These are phyloP conservation scores for Umbelopsis vinacea DNA, from an alignment of 192 early-diverging fungal genomes.

Conservation along the genomic window DNA sequence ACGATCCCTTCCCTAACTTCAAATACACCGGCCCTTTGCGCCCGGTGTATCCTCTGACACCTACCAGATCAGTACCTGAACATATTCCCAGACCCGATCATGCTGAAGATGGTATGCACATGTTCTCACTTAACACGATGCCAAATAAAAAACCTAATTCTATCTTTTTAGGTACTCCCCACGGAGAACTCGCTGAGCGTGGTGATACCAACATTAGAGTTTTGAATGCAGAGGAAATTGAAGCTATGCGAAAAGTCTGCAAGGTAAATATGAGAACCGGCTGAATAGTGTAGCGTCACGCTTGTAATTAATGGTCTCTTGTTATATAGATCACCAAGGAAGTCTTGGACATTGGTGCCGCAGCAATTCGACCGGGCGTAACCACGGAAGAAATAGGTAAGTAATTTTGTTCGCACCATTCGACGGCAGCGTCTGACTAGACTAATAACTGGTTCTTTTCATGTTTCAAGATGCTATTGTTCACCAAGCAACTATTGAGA, in stretches of 20 bases:
- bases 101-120: constrained; percentile 36
- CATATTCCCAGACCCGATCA: constrained; percentile 76
- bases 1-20: constrained; percentile 65
- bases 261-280: constrained; percentile 53
- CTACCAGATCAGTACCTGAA: constrained; percentile 65
- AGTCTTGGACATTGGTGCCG: constrained; percentile 85
- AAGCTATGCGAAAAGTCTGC: constrained; percentile 81
- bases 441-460: neutral
- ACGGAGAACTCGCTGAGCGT: constrained; percentile 70
- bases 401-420: neutral
- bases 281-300: constrained; percentile 20
- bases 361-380: constrained; percentile 80
- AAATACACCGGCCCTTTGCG: constrained; percentile 70
- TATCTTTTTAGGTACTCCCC: constrained; percentile 61
- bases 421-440: no score
- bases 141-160: constrained; percentile 37
- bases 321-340: constrained; percentile 80
- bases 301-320: neutral
- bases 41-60: constrained; percentile 75
- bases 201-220: constrained; percentile 70
- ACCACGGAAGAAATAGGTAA: constrained; percentile 90
- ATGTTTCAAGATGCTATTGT: constrained; percentile 74
- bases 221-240: constrained; percentile 73
- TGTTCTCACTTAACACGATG: neutral
- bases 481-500: constrained; percentile 90